Conservation (phyloP, 164 flowering plant genomes). For the Vitis riparia region DNA sequence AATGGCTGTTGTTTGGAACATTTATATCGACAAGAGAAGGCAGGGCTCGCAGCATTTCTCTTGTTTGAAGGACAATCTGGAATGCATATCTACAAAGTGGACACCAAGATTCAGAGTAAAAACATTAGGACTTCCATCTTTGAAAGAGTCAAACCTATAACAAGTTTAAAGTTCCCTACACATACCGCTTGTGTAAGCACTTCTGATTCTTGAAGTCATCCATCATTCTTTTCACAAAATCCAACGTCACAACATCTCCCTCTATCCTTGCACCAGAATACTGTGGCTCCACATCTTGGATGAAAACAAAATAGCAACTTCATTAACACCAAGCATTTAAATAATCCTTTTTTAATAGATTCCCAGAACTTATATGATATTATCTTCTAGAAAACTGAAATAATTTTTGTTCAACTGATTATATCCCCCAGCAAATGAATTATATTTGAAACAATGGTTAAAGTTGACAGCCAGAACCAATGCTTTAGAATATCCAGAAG, state of each 20-base stretch:
- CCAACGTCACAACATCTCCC: constrained; percentile 83
- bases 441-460: too few species aligned
- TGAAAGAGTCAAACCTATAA: not conserved
- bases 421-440: too few species aligned
- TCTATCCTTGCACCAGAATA: constrained; percentile 96
- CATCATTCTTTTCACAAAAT: constrained; percentile 94
- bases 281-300: constrained; percentile 87
- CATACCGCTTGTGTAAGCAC: constrained; percentile 78
- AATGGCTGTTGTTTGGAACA: constrained; percentile 68
- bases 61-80: constrained; percentile 86
- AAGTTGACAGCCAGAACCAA: too few species aligned
- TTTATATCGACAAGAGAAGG: constrained; percentile 91
- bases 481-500: too few species aligned
- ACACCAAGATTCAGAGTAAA: constrained; percentile 9
- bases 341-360: not conserved
- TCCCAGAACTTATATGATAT: too few species aligned
- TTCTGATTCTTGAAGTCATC: constrained; percentile 95
- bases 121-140: not conserved
- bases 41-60: constrained; percentile 70
- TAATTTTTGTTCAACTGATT: too few species aligned
- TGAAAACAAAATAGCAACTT: constrained; percentile 3
- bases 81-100: constrained; percentile 69
- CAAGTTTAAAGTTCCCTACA: not conserved
- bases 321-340: constrained; percentile 1
- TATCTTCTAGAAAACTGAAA: too few species aligned